Conservation (phyloP, 192 early-diverging fungal species). For the Coemansia sp. region DNA sequence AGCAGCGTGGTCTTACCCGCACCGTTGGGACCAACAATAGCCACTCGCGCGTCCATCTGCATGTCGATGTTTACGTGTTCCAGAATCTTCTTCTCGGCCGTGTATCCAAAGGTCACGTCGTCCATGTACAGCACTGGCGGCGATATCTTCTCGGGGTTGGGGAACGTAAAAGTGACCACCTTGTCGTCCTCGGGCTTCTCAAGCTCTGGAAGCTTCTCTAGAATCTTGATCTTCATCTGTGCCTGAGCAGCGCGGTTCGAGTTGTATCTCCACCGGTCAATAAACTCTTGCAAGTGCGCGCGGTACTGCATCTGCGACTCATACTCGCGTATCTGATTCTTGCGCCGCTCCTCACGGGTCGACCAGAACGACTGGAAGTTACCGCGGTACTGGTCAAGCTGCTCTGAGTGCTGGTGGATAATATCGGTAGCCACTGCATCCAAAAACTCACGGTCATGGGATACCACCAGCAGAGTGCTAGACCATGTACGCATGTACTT, state of each 20-base stretch:
- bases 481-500: constrained; percentile 89
- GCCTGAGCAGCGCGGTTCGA: constrained; percentile 96
- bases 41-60: constrained; percentile 96
- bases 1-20: constrained; percentile 98
- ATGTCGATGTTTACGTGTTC: constrained; percentile 86
- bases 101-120: constrained; percentile 88
- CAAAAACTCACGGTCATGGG: constrained; percentile 97
- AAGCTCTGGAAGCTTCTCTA: constrained; percentile 94
- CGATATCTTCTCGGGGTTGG: constrained; percentile 88
- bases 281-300: constrained; percentile 95
- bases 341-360: constrained; percentile 88
- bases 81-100: constrained; percentile 76
- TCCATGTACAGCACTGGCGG: constrained; percentile 97
- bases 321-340: constrained; percentile 90
- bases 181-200: constrained; percentile 82
- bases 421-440: constrained; percentile 98
- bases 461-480: constrained; percentile 92
- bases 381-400: constrained; percentile 92
- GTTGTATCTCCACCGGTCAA: constrained; percentile 99
- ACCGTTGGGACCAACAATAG: constrained; percentile 99
- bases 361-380: constrained; percentile 89
- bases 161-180: constrained; percentile 84
- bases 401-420: constrained; percentile 89
- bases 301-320: constrained; percentile 93
- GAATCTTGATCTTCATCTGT: constrained; percentile 95